These are phyloP conservation scores for Fusarium xyrophilum DNA, from an alignment of 2,329 filamentous ascomycete genomes.

Conservation along the genomic window DNA sequence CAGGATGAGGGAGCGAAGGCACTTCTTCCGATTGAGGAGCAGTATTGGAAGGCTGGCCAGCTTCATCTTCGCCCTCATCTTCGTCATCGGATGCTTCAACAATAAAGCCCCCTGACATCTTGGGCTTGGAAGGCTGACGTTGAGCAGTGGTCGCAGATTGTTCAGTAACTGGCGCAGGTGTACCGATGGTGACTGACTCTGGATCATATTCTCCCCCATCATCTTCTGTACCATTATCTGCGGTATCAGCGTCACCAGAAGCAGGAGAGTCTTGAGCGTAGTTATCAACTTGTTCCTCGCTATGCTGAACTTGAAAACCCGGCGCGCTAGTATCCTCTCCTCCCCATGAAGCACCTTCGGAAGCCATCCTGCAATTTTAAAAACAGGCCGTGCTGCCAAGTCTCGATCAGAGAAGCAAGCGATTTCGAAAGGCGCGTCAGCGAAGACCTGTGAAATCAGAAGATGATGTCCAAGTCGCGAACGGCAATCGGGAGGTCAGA, in stretches of 20 bases:
- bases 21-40: slow-evolving; percentile 17
- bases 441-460: slow-evolving; percentile 4
- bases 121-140: slow-evolving; percentile 57
- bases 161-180: slow-evolving; percentile 49
- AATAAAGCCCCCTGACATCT: slow-evolving; percentile 66
- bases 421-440: slow-evolving; percentile 21
- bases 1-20: slow-evolving; percentile 23
- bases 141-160: slow-evolving; percentile 42
- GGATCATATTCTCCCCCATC: slow-evolving; percentile 66
- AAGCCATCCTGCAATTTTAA: slow-evolving; percentile 45
- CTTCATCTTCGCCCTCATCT: slow-evolving; percentile 62
- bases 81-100: slow-evolving; percentile 67
- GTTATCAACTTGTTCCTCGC: slow-evolving; percentile 62
- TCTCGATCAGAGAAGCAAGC: slow-evolving; percentile 15
- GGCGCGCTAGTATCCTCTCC: slow-evolving; percentile 62
- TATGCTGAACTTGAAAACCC: slow-evolving; percentile 63
- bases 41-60: slow-evolving; percentile 40
- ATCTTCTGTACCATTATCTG: slow-evolving; percentile 58
- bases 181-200: slow-evolving; percentile 58
- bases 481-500: neutral
- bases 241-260: slow-evolving; percentile 59
- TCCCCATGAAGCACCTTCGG: slow-evolving; percentile 57
- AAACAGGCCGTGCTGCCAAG: neutral
- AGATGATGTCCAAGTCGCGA: slow-evolving; percentile 7
- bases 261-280: slow-evolving; percentile 55